Conservation (phyloP, 371 early-diverging fungal species). For the Rhizomucor miehei region DNA sequence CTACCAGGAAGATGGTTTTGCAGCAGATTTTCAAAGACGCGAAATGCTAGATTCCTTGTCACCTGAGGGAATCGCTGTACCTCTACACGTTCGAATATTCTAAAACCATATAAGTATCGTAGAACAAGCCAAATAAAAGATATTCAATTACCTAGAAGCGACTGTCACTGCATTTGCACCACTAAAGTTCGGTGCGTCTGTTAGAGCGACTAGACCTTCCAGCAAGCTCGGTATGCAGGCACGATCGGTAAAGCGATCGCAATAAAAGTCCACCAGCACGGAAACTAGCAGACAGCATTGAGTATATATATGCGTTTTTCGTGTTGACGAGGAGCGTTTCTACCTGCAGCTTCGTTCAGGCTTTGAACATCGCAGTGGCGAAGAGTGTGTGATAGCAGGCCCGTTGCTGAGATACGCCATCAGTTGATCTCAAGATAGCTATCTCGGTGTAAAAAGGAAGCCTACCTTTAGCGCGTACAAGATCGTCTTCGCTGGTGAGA, state of each 20-base stretch:
- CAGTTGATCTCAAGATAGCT: neutral
- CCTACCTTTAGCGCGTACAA: conserved; percentile 81
- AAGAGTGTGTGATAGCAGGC: conserved; percentile 52
- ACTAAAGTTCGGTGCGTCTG: conserved; percentile 56
- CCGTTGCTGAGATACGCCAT: conserved; percentile 29
- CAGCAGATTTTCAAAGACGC: conserved; percentile 42
- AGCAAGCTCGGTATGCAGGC: conserved; percentile 70
- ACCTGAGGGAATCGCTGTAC: conserved; percentile 64
- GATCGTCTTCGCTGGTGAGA: conserved; percentile 80
- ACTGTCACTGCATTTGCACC: conserved; percentile 55
- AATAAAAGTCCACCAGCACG: conserved; percentile 75
- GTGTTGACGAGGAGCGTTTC: neutral
- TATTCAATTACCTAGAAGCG: conserved; percentile 44
- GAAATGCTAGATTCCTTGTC: conserved; percentile 45
- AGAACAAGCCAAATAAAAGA: neutral
- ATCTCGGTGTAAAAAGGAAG: neutral
- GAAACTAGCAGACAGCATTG: conserved; percentile 31
- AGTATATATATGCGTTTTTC: neutral
- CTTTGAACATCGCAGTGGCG: conserved; percentile 29
- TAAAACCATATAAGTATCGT: conserved; percentile 3
- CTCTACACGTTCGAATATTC: conserved; percentile 54
- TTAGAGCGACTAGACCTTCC: conserved; percentile 63
- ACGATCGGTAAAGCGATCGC: conserved; percentile 71
- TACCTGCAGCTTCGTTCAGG: conserved; percentile 49
- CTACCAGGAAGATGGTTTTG: conserved; percentile 22